Evolutionary conservation across 208 protist genomes (phyloP), one percentile per base, ranked within the genome.

Genomic region (Leishmania mexicana): DNA sequence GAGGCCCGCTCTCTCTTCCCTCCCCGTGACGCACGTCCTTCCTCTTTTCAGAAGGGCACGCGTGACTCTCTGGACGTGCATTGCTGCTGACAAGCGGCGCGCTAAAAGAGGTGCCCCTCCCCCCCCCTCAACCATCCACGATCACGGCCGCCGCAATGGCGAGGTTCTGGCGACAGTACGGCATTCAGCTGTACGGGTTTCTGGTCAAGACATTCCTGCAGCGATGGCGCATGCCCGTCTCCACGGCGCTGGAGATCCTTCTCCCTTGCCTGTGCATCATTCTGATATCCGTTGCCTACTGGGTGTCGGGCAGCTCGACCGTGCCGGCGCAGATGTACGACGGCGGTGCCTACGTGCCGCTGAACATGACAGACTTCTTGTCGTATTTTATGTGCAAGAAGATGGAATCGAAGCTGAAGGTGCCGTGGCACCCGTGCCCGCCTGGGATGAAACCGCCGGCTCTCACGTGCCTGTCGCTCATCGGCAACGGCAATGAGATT

Each of bases 161-260:
- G 10, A n/a, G 40, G 51, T 82, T 80, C 78, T 81, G 75, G 38
- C 81, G 75, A 75, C 53, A 70, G 75, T 93, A 89, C 78, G 84
- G 75, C 54, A 88, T 92, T 58, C 93, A 96, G 82, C 86, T 92
- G 76, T 87, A 89, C 54, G 88, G 89, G 13, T 93, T 96, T 51
- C 68, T 97, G 11, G 85, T 90, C 75, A 96, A 97, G 88, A 88
- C 87, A 35, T 84, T 84, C 51, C 85, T 93, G 53, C 87, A 92
- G 84, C 88, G 88, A 54, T 86, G 85, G 83, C 85, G 88, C 68
- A 85, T 88, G 47, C 91, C 90, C 0, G 47, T 92, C 17, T 85
- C 85, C n/a, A 93, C 94, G 28, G 15, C 87, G 24, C 72, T 90
- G 60, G 90, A 93, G 87, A 38, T 97, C 31, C 76, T 97, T 13